Percentiles rank a stretch among this genome's conserved stretches.
These are phyloP conservation scores for Dictyophora rubrovolvata DNA, from an alignment of 768 basidiomycete genomes.

Conservation along the genomic window DNA sequence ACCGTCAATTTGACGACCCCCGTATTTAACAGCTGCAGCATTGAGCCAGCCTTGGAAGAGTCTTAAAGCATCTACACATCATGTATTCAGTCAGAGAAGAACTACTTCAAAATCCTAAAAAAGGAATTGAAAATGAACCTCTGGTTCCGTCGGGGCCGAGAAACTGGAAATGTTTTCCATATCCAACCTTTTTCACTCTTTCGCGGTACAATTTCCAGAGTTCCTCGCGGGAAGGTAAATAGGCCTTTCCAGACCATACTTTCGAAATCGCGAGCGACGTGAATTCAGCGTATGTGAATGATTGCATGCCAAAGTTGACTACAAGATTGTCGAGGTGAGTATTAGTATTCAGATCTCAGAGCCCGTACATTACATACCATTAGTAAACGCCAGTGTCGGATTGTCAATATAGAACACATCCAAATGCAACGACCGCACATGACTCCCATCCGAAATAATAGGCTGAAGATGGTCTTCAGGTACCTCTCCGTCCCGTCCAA, in stretches of 20 bases:
- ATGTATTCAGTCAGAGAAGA: too few relatives aligned
- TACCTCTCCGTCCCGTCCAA: background rate
- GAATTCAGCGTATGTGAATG: conserved; percentile 30
- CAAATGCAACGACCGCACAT: conserved; percentile 30
- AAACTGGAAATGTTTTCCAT: conserved; percentile 28
- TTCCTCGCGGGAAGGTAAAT: conserved; percentile 23
- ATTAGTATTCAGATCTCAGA: too few relatives aligned
- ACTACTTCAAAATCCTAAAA: too few relatives aligned
- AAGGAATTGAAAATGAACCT: conserved; percentile 14
- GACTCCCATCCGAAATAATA: conserved; percentile 31
- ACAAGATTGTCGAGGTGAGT: background rate
- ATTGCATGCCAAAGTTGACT: conserved; percentile 32
- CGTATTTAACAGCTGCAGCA: conserved; percentile 28
- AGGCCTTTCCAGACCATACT: conserved; percentile 28
- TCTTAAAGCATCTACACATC: conserved; percentile 18
- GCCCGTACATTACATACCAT: conserved; percentile 17
- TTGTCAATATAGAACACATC: conserved; percentile 36
- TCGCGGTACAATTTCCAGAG: conserved; percentile 27
- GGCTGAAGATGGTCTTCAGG: background rate
- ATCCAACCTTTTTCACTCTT: conserved; percentile 24
- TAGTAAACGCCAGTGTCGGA: conserved; percentile 32
- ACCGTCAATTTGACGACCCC: conserved; percentile 24
- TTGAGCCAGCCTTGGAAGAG: conserved; percentile 33
- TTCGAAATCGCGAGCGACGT: conserved; percentile 27
- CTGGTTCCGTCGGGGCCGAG: conserved; percentile 22